Conservation (phyloP, 495 filamentous ascomycete genomes). For the Hypoxylon fuscum region DNA sequence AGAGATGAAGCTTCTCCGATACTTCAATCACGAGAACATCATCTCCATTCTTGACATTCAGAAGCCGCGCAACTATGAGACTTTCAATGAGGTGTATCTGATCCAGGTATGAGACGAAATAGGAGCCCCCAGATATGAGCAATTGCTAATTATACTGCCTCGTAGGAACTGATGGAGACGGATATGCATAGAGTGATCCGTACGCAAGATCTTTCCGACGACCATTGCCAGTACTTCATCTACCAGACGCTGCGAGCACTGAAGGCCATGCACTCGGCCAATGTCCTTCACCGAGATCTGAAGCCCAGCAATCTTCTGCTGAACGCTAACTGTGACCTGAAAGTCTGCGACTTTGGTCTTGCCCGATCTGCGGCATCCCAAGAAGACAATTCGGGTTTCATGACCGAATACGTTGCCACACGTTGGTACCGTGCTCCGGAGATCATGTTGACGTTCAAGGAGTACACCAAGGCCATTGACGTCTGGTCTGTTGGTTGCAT, state of each 20-base stretch:
- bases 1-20: conserved; percentile 98
- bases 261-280: conserved; percentile 99
- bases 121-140: neutral
- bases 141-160: conserved; percentile 22
- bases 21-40: conserved; percentile 99
- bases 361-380: conserved; percentile 91
- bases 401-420: conserved; percentile 99
- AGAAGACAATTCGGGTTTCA: conserved; percentile 99
- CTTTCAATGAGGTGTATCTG: conserved; percentile 97
- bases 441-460: conserved; percentile 99
- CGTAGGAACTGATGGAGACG: conserved; percentile 97
- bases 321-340: conserved; percentile 99
- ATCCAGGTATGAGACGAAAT: conserved; percentile 76
- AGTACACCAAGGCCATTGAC: conserved; percentile 99
- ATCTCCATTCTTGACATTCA: conserved; percentile 99
- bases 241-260: conserved; percentile 98
- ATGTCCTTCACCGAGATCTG: conserved; percentile 95
- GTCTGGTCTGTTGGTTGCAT: conserved; percentile 99
- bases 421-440: conserved; percentile 99
- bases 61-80: conserved; percentile 93
- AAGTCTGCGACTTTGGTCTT: conserved; percentile 98
- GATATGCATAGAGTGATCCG: conserved; percentile 99
- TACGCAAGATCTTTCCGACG: conserved; percentile 97
- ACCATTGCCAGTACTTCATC: conserved; percentile 99
- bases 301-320: conserved; percentile 97